Evolutionary conservation across 2,329 filamentous ascomycete species (phyloP), one percentile per base, ranked within the genome.

Genomic region (Fusarium goolgardi): DNA sequence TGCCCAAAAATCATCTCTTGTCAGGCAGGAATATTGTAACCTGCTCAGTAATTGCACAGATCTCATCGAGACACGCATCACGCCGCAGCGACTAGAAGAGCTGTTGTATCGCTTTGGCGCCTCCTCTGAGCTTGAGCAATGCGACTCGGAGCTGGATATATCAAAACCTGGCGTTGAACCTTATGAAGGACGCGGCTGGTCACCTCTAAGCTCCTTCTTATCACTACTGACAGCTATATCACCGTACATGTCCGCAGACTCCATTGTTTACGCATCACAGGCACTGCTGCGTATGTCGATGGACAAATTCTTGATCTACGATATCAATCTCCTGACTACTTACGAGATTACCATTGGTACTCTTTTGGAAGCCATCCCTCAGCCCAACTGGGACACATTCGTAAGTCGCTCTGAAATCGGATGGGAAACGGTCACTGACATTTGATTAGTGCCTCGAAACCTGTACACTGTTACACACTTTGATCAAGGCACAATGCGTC

Each of bases 91-190:
- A 73, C 67, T 89, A 54, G 70, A 86, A 51, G 75, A 79, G 8
- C 77, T 93, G 13, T 90, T 94, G 64, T 76, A 77, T 51, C 79
- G 78, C 18, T 74, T 93, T 8, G 90, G 90, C 5, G 88, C 87
- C 1, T 79, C 80, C 3, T 79, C 82, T 34, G 82, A 84, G 39
- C 77, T 86, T 18, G 77, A 75, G 44, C 73, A 72, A 34, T 69
- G 70, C 3, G 59, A 70, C n/a, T 65, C 70, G 4, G 59, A 60
- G 45, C 57, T 75, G 35, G 32, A 56, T 12, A 39, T 70, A 49
- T 71, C 35, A 52, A 78, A 73, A 41, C 58, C 34, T 16, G 63
- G 31, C 18, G 56, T 62, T 4, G 75, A 77, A 18, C 74, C 75
- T n/a, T 78, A 78, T 54, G 67, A 71, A 27, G 76, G 72, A n/a